These are phyloP conservation scores for Penicillium crustosum DNA, from an alignment of 2,329 filamentous ascomycete genomes.

Conservation along the genomic window DNA sequence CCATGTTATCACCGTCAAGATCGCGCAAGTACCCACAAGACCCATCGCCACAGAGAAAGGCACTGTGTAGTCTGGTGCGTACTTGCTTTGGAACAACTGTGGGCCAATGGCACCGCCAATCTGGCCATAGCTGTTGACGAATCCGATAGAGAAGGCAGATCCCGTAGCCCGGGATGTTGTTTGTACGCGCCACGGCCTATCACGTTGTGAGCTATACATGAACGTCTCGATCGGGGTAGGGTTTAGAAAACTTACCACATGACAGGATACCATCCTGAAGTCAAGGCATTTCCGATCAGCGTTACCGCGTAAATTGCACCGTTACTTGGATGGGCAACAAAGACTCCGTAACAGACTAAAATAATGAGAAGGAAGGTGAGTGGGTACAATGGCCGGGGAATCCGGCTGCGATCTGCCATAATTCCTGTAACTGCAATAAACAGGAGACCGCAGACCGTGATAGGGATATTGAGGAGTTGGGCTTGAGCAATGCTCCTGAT, in stretches of 20 bases:
- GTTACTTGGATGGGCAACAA: slow-evolving; percentile 48
- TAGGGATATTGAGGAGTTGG: slow-evolving; percentile 53
- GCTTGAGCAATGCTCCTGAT: slow-evolving; percentile 46
- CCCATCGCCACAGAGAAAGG: slow-evolving; percentile 49
- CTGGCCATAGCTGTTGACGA: slow-evolving; percentile 53
- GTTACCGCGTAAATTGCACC: slow-evolving; percentile 52
- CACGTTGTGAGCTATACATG: background rate
- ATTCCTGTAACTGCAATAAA: slow-evolving; percentile 47
- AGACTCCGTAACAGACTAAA: slow-evolving; percentile 47
- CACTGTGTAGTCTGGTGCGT: slow-evolving; percentile 48
- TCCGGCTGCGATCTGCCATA: slow-evolving; percentile 44
- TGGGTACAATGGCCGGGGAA: slow-evolving; percentile 49
- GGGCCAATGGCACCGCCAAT: slow-evolving; percentile 52
- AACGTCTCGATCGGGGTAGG: background rate
- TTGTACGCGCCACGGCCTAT: slow-evolving; percentile 51
- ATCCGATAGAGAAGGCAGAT: slow-evolving; percentile 53
- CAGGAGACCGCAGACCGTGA: slow-evolving; percentile 44
- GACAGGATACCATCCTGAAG: slow-evolving; percentile 48
- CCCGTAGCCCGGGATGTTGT: slow-evolving; percentile 50
- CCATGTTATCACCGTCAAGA: slow-evolving; percentile 47
- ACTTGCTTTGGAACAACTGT: slow-evolving; percentile 49
- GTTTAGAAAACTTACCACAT: slow-evolving; percentile 41
- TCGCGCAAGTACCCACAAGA: slow-evolving; percentile 45
- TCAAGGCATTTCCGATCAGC: slow-evolving; percentile 46
- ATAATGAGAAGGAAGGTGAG: slow-evolving; percentile 47